Evolutionary conservation across 2,329 filamentous ascomycete species (phyloP), one percentile per base, ranked within the genome.

Genomic region (Epichloe brachyelytri): DNA sequence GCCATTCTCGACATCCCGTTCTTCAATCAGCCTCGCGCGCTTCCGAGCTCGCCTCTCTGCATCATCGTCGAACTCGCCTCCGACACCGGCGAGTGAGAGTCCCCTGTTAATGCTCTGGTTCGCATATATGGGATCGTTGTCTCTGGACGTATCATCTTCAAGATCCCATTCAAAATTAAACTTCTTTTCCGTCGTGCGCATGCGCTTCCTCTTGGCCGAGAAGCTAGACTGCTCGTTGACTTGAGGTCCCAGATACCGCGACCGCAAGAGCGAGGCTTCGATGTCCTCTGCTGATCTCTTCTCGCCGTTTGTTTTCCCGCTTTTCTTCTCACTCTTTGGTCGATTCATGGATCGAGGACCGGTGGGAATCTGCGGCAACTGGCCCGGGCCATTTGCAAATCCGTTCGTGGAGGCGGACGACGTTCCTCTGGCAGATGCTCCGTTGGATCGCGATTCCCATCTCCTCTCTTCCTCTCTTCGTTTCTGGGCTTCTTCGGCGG

Each of bases 81-180:
- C 73, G 19, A 74, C 69, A 33, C 76, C 75, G 14, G 75, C 74
- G 20, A 77, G 68, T 5, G 67, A 65, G 45, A 58, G 62, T 19
- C 62, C 65, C 22, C 62, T 57, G 58, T 65, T 61, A 49, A 58
- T 53, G 26, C 51, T 58, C 51, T 65, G 63, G 38, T 59, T 59
- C 19, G 62, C 56, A 65, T 95, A 94, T 39, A 93, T 75, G 1
- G 87, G 86, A 59, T 95, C 90, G 63, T 89, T 85, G 34, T 63
- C 59, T 50, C 65, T 60, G 5, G 63, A 66, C 0, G 93, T 98
- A 66, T 98, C 93, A 63, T 98, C 93, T 54, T 94, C 87, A 1
- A 82, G 79, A 59, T 95, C 94, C 93, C 93, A 98, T 60, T 95
- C 93, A 61, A 98, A 98, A 62, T 96, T 98, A 73, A 98, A 98